Base-by-base conservation (phyloP, 2,329 filamentous ascomycete genomes). In the Trichoderma simmonsii region DNA sequence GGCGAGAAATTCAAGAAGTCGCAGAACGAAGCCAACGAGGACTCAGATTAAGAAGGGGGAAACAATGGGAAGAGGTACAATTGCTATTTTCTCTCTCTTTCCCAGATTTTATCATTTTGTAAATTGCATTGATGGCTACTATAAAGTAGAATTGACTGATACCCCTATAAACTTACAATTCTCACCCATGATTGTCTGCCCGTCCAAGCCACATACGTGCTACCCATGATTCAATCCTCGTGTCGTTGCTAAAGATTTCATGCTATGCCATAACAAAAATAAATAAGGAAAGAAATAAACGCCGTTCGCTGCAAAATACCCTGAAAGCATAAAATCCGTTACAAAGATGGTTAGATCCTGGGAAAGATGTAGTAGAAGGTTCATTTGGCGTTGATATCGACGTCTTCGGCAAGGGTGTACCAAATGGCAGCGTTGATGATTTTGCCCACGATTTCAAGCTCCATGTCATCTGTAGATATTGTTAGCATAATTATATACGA, bases 391-490 rank as follows among this genome's bases (percentile, higher is more conserved):
- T 36, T 77, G 71, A 84, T 76, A 66, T 83, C 81, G 54, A 84
- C 80, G 71, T 83, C 81, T 74, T 88, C 83, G 14, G 82, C 85
- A 54, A 82, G 81, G 5, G 85, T 86, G 76, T 87, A 94, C 89
- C 91, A 95, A 26, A 91, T 88, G 4, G 91, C 92, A 3, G 93
- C 93, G 75, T 90, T 88, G 71, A 96, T 89, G 75, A 97, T 92
- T 75, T 85, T 83, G 79, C 89, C 87, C 4, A 95, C 87, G 65
- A 89, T 85, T 67, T 88, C 85, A 30, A 96, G 80, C 79, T 97
- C 93, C 30, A 86, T 85, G 72, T 89, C 86, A 74, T 90, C 86
- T 87, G 24, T 24, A 24, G 24, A 24, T 24, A 24, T 24, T 24
- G 24, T 24, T 24, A 24, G 24, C 24, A 24, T 24, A 3, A 24